Conservation (phyloP, 768 basidiomycete genomes). For the Amanita subjunquillea region DNA sequence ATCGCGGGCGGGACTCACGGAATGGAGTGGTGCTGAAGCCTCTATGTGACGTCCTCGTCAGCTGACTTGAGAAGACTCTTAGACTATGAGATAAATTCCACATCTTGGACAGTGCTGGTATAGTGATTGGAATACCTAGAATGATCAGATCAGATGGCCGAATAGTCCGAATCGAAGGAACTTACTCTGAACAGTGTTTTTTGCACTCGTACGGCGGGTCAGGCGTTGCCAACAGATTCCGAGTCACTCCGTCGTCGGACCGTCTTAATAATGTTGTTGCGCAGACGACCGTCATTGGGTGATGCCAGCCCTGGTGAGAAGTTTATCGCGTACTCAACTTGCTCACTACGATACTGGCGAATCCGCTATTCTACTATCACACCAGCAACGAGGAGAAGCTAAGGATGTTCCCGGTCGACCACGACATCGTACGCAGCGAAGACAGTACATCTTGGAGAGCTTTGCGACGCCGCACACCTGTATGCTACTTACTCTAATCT, state of each 20-base stretch:
- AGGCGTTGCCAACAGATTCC: no score
- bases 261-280: neutral
- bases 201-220: no score
- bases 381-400: no score
- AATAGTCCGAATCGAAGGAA: neutral
- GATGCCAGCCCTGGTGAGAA: slow-evolving; percentile 1
- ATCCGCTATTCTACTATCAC: no score
- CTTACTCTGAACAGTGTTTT: neutral
- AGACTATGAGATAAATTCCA: neutral
- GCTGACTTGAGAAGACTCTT: neutral
- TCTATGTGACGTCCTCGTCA: neutral
- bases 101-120: neutral
- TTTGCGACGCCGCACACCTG: no score
- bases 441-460: no score
- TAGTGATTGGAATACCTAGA: neutral
- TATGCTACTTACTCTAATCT: no score
- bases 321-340: neutral
- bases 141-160: neutral
- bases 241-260: neutral
- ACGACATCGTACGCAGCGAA: no score
- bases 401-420: no score
- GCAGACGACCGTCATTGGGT: neutral
- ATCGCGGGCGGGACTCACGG: neutral
- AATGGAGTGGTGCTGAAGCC: neutral
- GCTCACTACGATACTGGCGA: no score